phyloP scores from a whole-genome alignment of 805 yeast genomes.

The Kuraishia capsulata region DNA sequence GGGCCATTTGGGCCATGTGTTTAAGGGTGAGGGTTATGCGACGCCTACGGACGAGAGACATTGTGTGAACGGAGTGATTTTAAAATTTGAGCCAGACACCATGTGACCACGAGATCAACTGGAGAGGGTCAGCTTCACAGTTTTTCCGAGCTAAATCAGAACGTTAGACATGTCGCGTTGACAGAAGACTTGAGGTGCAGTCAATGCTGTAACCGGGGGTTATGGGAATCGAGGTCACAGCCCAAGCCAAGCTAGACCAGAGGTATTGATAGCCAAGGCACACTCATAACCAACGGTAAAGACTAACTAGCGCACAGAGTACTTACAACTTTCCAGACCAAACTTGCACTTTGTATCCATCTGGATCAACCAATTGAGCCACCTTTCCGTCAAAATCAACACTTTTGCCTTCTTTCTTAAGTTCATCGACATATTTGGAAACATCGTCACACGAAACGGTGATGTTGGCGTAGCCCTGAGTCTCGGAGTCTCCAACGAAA shows the following conservation, averaged over 20 bases:
- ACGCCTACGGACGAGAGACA: constrained; percentile 90
- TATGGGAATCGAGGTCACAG: too few species aligned
- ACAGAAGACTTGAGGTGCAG: too few species aligned
- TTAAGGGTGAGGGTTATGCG: constrained; percentile 83
- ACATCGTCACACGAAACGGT: constrained; percentile 66
- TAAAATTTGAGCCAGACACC: constrained; percentile 49
- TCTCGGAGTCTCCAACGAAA: constrained; percentile 69
- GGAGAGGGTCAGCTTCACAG: too few species aligned
- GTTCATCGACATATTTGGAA: constrained; percentile 37
- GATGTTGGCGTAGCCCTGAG: constrained; percentile 83
- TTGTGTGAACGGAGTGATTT: constrained; percentile 82
- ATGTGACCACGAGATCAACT: neutral
- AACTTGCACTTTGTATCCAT: constrained; percentile 79
- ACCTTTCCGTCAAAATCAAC: constrained; percentile 44
- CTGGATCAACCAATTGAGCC: constrained; percentile 83
- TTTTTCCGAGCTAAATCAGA: too few species aligned
- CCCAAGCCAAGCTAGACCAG: too few species aligned
- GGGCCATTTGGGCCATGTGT: constrained; percentile 93
- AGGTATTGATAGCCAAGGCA: too few species aligned
- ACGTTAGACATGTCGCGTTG: too few species aligned
- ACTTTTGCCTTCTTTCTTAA: constrained; percentile 46
- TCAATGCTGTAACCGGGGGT: too few species aligned
- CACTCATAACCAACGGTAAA: too few species aligned
- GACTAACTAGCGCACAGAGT: too few species aligned
- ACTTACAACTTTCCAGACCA: constrained; percentile 19